phyloP scores from a whole-genome alignment of 805 yeast genomes.

The Scheffersomyces coipomensis region DNA sequence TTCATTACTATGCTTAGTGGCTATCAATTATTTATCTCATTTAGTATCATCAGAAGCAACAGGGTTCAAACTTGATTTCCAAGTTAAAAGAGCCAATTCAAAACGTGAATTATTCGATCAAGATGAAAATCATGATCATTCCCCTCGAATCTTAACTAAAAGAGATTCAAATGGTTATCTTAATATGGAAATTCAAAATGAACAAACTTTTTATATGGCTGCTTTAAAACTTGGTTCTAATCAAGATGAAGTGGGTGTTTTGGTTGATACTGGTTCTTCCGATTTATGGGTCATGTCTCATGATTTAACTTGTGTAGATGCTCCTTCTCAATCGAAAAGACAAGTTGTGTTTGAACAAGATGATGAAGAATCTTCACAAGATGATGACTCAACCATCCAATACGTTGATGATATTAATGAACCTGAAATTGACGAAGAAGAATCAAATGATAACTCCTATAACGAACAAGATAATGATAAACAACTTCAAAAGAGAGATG shows the following conservation, averaged over 20 bases:
- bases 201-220: conserved; percentile 28
- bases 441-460: too few relatives aligned
- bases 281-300: conserved; percentile 42
- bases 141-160: conserved; percentile 12
- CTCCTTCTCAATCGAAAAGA: conserved; percentile 5
- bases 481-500: background rate
- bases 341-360: background rate
- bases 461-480: too few relatives aligned
- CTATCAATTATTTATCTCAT: too few relatives aligned
- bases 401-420: background rate
- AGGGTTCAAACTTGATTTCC: conserved; percentile 16
- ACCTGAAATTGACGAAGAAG: background rate
- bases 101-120: conserved; percentile 5
- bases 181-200: conserved; percentile 19
- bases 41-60: too few relatives aligned
- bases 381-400: background rate
- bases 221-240: conserved; percentile 28
- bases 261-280: conserved; percentile 43
- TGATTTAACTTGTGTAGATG: conserved; percentile 19
- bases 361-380: background rate
- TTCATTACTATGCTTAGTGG: too few relatives aligned
- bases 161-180: conserved; percentile 14
- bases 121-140: conserved; percentile 6
- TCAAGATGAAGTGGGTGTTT: conserved; percentile 23
- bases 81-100: conserved; percentile 15